Conservation (phyloP, 345 rosid genomes). For the Salix suchowensis region DNA sequence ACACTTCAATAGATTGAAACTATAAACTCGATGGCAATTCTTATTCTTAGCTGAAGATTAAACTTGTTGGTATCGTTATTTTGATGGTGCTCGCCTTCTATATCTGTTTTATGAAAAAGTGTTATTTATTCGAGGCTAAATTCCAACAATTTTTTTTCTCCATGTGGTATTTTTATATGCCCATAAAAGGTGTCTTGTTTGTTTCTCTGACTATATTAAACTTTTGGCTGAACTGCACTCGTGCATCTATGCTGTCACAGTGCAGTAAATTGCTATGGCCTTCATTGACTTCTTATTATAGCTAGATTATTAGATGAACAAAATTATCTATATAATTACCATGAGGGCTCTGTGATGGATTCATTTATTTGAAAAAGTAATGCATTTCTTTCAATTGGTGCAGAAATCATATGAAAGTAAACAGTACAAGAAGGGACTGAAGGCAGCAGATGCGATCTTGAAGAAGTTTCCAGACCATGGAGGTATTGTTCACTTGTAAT, state of each 20-base stretch:
- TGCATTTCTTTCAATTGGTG: conserved; percentile 14
- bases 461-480: conserved; percentile 99
- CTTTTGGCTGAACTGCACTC: not conserved
- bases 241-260: not conserved
- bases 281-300: not conserved
- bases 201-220: not conserved
- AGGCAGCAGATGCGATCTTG: conserved; percentile 96
- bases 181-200: not conserved
- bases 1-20: not conserved
- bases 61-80: not conserved
- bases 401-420: conserved; percentile 99
- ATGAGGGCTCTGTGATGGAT: not conserved
- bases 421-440: conserved; percentile 96
- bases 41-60: not conserved
- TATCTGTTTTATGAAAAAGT: not conserved
- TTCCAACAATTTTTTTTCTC: not conserved
- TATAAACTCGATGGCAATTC: not conserved
- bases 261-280: not conserved
- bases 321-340: not conserved
- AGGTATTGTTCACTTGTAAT: conserved; percentile 42
- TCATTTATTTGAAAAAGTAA: not conserved
- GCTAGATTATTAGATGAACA: not conserved
- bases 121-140: not conserved
- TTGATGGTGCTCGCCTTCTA: not conserved
- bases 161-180: not conserved